A percentile compares a stretch with the other conserved stretches of the same genome.
These are phyloP conservation scores for Fagopyrum homotropicum DNA, from an alignment of 148 eudicot species.

Conservation along the genomic window DNA sequence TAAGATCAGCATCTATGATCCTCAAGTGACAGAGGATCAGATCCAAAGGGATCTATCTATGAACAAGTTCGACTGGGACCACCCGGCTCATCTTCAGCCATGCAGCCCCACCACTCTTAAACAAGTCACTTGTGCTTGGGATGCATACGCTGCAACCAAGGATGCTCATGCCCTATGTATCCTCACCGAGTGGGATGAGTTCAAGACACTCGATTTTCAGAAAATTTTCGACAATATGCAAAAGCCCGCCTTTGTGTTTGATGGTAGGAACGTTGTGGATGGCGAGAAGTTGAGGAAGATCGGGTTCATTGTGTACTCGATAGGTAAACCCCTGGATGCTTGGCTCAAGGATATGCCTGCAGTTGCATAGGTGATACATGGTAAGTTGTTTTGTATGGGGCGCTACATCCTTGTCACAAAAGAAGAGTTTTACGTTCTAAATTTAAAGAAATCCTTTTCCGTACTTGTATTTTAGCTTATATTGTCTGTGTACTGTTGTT, in stretches of 20 bases:
- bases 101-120: constrained; percentile 27
- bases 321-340: constrained; percentile 63
- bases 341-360: constrained; percentile 68
- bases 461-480: constrained; percentile 1
- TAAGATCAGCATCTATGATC: constrained; percentile 43
- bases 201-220: constrained; percentile 42
- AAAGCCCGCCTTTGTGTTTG: constrained; percentile 60
- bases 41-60: constrained; percentile 41
- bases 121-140: constrained; percentile 26
- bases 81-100: constrained; percentile 45
- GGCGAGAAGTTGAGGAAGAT: constrained; percentile 43
- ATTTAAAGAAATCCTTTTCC: not conserved
- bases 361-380: constrained; percentile 23
- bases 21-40: constrained; percentile 51
- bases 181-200: constrained; percentile 60
- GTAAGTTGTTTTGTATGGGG: not conserved
- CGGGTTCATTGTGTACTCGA: constrained; percentile 57
- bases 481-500: not conserved
- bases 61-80: constrained; percentile 59
- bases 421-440: not conserved
- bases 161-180: constrained; percentile 54
- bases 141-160: constrained; percentile 46
- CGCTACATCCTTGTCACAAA: not conserved
- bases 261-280: constrained; percentile 58
- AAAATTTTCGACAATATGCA: constrained; percentile 42